These are phyloP conservation scores for Lepraria neglecta DNA, from an alignment of 495 filamentous ascomycete species.

Conservation along the genomic window DNA sequence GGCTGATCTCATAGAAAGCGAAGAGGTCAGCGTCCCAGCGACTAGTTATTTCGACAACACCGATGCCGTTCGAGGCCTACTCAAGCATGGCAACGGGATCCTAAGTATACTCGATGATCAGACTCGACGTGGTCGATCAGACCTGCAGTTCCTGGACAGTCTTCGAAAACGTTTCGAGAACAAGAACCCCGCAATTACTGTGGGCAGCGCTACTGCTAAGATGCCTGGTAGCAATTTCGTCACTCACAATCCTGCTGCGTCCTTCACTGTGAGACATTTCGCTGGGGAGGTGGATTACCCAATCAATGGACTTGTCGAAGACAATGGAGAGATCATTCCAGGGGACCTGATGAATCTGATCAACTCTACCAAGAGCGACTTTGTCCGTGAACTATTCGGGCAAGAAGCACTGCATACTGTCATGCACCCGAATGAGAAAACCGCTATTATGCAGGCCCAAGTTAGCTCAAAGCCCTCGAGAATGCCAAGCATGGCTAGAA, in stretches of 20 bases:
- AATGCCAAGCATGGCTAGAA: slow-evolving; percentile 84
- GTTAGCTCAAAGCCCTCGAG: slow-evolving; percentile 90
- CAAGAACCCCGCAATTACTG: slow-evolving; percentile 83
- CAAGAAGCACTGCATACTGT: slow-evolving; percentile 88
- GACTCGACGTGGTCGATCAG: slow-evolving; percentile 77
- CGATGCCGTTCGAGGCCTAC: slow-evolving; percentile 79
- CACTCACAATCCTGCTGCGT: slow-evolving; percentile 66
- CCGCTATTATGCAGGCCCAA: slow-evolving; percentile 89
- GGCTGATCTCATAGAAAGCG: slow-evolving; percentile 82
- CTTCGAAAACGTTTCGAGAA: slow-evolving; percentile 86
- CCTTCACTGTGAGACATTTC: slow-evolving; percentile 89
- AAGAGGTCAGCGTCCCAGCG: slow-evolving; percentile 80
- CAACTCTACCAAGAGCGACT: slow-evolving; percentile 76
- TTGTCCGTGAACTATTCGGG: slow-evolving; percentile 82
- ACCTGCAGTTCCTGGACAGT: slow-evolving; percentile 83
- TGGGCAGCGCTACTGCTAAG: slow-evolving; percentile 58
- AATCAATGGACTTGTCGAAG: slow-evolving; percentile 75
- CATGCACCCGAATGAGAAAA: slow-evolving; percentile 82
- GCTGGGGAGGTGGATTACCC: slow-evolving; percentile 96
- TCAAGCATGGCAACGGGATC: slow-evolving; percentile 88
- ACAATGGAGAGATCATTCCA: slow-evolving; percentile 92
- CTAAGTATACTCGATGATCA: slow-evolving; percentile 95
- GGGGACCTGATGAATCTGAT: slow-evolving; percentile 95
- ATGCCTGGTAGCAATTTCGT: slow-evolving; percentile 74
- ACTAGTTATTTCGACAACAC: slow-evolving; percentile 98